Conservation (phyloP, 257 asterid genomes). For the Buddleja alternifolia region DNA sequence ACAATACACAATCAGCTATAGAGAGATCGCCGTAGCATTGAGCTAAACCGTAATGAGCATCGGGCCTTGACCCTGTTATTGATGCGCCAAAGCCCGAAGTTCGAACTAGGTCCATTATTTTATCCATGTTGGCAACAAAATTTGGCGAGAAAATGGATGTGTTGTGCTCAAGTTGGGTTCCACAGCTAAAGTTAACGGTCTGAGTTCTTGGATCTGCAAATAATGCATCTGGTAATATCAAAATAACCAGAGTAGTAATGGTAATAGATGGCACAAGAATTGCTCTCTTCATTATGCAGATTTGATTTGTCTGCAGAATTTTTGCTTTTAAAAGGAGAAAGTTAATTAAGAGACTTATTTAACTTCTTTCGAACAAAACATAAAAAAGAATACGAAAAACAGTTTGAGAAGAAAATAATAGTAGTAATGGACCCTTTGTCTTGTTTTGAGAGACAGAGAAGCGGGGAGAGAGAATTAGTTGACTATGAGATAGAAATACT, state of each 20-base stretch:
- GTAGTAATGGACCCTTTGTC: too few relatives aligned
- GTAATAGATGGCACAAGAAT: not conserved
- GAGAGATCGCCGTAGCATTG: slow-evolving; percentile 63
- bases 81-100: slow-evolving; percentile 44
- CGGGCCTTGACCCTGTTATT: slow-evolving; percentile 42
- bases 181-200: slow-evolving; percentile 38
- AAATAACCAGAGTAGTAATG: slow-evolving; percentile 24
- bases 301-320: too few relatives aligned
- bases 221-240: slow-evolving; percentile 34
- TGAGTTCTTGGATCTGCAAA: slow-evolving; percentile 54
- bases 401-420: too few relatives aligned
- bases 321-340: not conserved
- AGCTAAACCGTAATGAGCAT: too few relatives aligned
- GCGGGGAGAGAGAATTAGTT: too few relatives aligned
- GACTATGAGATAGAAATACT: too few relatives aligned
- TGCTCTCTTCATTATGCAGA: too few relatives aligned
- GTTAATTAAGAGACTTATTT: too few relatives aligned
- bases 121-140: slow-evolving; percentile 55
- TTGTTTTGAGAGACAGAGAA: too few relatives aligned
- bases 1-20: slow-evolving; percentile 51
- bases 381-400: too few relatives aligned
- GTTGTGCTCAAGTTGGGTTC: slow-evolving; percentile 39
- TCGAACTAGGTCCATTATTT: slow-evolving; percentile 47
- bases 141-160: slow-evolving; percentile 43
- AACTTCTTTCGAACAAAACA: too few relatives aligned